A percentile compares a stretch with the other conserved stretches of the same genome.
Evolutionary conservation across 306 rosid genomes (phyloP).

Genomic region (Pyrus bretschneideri): DNA sequence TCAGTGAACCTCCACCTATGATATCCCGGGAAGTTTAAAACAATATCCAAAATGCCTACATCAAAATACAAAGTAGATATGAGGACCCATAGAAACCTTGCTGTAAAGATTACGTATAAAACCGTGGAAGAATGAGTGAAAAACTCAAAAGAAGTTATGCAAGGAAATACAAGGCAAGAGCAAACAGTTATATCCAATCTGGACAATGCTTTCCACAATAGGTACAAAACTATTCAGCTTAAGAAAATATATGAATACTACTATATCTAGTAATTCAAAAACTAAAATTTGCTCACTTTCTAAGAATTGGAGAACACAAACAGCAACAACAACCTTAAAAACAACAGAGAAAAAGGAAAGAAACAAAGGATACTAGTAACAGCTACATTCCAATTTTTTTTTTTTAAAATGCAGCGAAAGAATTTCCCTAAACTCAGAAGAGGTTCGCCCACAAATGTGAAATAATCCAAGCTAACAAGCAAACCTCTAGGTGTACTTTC

Average conservation of each 20-base stretch:
- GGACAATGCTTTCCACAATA: neutral
- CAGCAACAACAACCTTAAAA: neutral
- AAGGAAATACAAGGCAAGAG: neutral
- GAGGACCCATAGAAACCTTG: neutral
- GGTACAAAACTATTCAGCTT: neutral
- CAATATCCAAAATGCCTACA: conserved; percentile 73
- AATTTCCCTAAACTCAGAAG: neutral
- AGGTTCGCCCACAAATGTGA: neutral
- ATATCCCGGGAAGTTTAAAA: conserved; percentile 81
- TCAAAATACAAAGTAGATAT: conserved; percentile 17
- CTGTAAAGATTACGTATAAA: neutral
- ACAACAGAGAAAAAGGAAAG: neutral
- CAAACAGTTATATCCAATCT: neutral
- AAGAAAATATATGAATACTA: neutral
- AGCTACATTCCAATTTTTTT: neutral
- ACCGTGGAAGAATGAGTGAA: neutral
- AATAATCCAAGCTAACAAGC: neutral
- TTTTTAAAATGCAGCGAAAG: neutral
- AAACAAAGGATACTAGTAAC: neutral
- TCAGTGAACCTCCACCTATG: conserved; percentile 76
- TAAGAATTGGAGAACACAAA: neutral
- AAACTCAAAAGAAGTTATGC: neutral
- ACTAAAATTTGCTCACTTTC: neutral
- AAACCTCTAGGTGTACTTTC: neutral
- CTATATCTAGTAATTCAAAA: neutral